Base-by-base conservation (phyloP, 169 alveolate genomes). In the Cryptosporidium parvum region DNA sequence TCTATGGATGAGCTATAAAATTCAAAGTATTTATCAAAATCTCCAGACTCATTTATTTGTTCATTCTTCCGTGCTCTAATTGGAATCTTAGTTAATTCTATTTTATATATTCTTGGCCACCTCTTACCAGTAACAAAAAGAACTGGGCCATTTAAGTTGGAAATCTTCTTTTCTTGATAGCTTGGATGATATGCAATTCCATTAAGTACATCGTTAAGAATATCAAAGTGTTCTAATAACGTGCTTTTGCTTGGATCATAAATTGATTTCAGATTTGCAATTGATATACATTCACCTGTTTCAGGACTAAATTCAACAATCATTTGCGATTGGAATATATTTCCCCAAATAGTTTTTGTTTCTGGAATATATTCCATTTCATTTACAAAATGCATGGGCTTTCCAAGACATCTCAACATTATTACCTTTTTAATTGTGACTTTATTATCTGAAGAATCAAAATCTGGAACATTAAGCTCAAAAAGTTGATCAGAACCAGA, bases 91-190 rank as follows among this genome's bases (percentile, higher is more conserved):
- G 35, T 51, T 23, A 80, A 56, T 65, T 80, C 29, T 4, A 80
- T 44, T 62, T 59, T 21, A 62, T 80, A 80, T 56, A 80, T 48
- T 51, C 75, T 80, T 44, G 89, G 89, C 89, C 89, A 80, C 39
- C 89, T 80, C 42, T 80, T 80, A 14, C 89, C 89, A 21, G 89
- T 80, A 62, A 80, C 89, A 62, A 80, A 31, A 80, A 80, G 65
- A 45, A 37, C 62, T 61, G 80, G 89, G 7, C 59, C 59, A 8
- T 65, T 48, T 14, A 75, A 44, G 3, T 16, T 44, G 29, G 69
- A 14, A 4, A 37, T 65, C 16, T 65, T 65, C 23, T 45, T 59
- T 16, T 59, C 56, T 65, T 80, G 75, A 29, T 21, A 33, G 29
- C 48, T 44, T 31, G 72, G 80, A 31, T 80, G 80, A 80, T 80